These are phyloP conservation scores for Amaranthus tricolor DNA, from an alignment of 179 eudicot species.

Conservation along the genomic window DNA sequence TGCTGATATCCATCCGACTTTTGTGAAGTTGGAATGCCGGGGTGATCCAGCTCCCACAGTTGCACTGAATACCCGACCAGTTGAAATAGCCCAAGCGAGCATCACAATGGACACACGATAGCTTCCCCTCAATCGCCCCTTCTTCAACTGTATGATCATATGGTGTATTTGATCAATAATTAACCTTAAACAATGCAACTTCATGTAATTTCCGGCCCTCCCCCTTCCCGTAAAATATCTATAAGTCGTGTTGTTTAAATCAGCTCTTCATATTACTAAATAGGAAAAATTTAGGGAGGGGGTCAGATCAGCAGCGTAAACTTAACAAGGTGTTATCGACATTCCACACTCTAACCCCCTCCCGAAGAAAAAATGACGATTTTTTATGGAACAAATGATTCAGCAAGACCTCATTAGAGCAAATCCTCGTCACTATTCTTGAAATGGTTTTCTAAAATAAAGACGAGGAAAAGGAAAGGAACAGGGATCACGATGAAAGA, in stretches of 20 bases:
- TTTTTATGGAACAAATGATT: too few species aligned
- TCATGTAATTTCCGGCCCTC: not conserved
- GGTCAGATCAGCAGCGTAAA: not conserved
- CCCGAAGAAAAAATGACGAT: too few species aligned
- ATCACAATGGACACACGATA: constrained; percentile 72
- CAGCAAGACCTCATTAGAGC: too few species aligned
- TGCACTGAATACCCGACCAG: constrained; percentile 97
- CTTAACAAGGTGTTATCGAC: not conserved
- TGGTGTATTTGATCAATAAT: not conserved
- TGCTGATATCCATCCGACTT: constrained; percentile 72
- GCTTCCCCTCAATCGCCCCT: constrained; percentile 90
- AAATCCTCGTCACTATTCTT: too few species aligned
- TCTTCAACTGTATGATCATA: constrained; percentile 58
- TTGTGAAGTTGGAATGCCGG: constrained; percentile 97
- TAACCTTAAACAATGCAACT: not conserved
- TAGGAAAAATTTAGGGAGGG: not conserved
- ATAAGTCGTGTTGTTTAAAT: too few species aligned
- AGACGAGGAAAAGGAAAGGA: not conserved
- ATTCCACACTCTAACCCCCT: not conserved
- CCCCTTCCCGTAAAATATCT: too few species aligned
- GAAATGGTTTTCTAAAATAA: not conserved
- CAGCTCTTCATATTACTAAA: not conserved
- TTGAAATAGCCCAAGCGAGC: constrained; percentile 93
- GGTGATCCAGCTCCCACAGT: constrained; percentile 97
- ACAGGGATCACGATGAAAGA: not conserved